Evolutionary conservation across 108 stramenopile genomes (phyloP), one percentile per base, ranked within the genome.

Genomic region (Fistulifera solaris): DNA sequence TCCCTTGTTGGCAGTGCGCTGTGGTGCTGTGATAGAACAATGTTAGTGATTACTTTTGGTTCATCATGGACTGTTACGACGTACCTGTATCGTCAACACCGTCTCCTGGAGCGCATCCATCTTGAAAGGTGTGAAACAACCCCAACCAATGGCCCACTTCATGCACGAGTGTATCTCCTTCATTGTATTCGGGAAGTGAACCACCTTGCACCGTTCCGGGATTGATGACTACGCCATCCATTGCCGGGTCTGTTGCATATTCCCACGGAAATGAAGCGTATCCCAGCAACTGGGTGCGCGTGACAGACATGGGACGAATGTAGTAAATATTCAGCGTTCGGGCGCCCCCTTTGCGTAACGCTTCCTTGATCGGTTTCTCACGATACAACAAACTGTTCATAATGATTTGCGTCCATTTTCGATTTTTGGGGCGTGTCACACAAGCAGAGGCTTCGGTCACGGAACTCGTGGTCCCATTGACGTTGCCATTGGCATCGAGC

Each of bases 101-200:
- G 8, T 35, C 31, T 35, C 31, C 31, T 8, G 31, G 31, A 35
- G 6, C 8, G 31, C 31, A 35, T 35, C 31, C 31, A 35, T 35
- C 50, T 6, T 58, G 40, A 38, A 59, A 69, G 7, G 65, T 66
- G 28, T 75, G 73, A 26, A 43, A 61, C 12, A 75, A 45, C 14
- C 59, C 63, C 1, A 75, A 40, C 73, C 73, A 75, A 25, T 75
- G 73, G 0, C 73, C 73, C 22, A 75, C 48, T 39, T 75, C 73
- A 35, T 75, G 73, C 31, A 35, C 6, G 6, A 35, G 31, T 6
- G 50, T 51, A 24, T 51, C 50, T 6, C 50, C 50, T 25, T 51
- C 25, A 51, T 51, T 22, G 50, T 51, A 51, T 12, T 7, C 22
- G 6, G 50, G 22, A 6, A 21, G 11, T 6, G n/a, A 27, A 6